Evolutionary conservation across 371 early-diverging fungal genomes (phyloP).

Genomic region (Mortierella sp.): DNA sequence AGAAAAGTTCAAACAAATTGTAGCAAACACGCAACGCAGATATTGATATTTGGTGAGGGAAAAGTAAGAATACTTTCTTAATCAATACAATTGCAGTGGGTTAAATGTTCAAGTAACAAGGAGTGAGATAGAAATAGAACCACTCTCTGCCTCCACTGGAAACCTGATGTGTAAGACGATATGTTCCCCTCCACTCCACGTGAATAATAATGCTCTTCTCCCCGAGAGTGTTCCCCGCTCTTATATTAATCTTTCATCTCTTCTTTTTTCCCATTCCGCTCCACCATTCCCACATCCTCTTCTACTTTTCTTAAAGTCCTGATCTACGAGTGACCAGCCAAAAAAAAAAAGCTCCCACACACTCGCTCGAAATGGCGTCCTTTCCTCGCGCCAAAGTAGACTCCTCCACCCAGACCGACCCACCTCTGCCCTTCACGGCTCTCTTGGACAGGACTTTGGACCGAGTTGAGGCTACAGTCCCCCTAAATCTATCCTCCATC

Average conservation of each 20-base stretch:
- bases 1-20: no score
- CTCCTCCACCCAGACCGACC: conserved; percentile 54
- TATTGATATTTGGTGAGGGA: no score
- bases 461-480: conserved; percentile 52
- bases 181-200: no score
- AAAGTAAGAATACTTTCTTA: background rate
- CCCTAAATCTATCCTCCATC: conserved; percentile 51
- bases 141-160: no score
- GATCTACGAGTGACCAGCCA: no score
- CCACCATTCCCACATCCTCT: background rate
- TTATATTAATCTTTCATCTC: background rate
- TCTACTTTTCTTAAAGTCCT: background rate
- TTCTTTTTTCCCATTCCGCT: no score
- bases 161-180: no score
- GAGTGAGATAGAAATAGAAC: no score
- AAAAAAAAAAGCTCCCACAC: background rate
- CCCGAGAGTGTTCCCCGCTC: background rate
- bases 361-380: conserved; percentile 35
- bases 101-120: no score
- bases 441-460: conserved; percentile 50
- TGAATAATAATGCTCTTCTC: background rate
- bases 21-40: no score
- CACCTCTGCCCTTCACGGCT: conserved; percentile 52
- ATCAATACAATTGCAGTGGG: background rate
- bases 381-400: conserved; percentile 55